phyloP scores from a whole-genome alignment of 2,329 filamentous ascomycete genomes.

The Microsporum audouinii region DNA sequence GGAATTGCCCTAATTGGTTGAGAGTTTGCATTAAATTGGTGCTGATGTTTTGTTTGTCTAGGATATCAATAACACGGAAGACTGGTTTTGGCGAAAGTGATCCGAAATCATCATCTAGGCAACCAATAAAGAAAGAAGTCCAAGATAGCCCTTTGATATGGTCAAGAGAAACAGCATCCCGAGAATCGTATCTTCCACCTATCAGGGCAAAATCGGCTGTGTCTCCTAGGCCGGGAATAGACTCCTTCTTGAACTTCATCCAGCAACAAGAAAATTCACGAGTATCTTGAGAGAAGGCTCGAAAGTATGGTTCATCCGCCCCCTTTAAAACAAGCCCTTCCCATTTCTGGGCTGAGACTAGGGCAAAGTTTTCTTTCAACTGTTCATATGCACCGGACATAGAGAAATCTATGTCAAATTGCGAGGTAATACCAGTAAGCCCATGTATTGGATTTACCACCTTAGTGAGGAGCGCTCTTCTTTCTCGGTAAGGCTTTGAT shows the following conservation, averaged over 20 bases:
- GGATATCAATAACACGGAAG: constrained; percentile 56
- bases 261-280: constrained; percentile 36
- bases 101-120: constrained; percentile 55
- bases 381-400: constrained; percentile 40
- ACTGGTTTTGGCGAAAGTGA: constrained; percentile 44
- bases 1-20: constrained; percentile 37
- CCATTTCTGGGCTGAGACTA: constrained; percentile 51
- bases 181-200: constrained; percentile 59
- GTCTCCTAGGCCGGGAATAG: constrained; percentile 65
- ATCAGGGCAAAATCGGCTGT: constrained; percentile 72
- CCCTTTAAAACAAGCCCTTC: constrained; percentile 78
- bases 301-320: constrained; percentile 63
- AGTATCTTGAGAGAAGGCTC: constrained; percentile 32
- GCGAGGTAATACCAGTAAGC: constrained; percentile 54
- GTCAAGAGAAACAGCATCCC: constrained; percentile 45
- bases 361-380: constrained; percentile 55
- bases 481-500: constrained; percentile 32
- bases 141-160: constrained; percentile 49
- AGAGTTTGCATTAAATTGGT: constrained; percentile 43
- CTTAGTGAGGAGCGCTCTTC: constrained; percentile 44
- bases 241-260: constrained; percentile 84
- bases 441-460: constrained; percentile 48
- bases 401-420: constrained; percentile 57
- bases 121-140: constrained; percentile 74
- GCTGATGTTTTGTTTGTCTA: constrained; percentile 42